These are phyloP conservation scores for Nicotiana paniculata DNA, from an alignment of 257 asterid species.

Conservation along the genomic window DNA sequence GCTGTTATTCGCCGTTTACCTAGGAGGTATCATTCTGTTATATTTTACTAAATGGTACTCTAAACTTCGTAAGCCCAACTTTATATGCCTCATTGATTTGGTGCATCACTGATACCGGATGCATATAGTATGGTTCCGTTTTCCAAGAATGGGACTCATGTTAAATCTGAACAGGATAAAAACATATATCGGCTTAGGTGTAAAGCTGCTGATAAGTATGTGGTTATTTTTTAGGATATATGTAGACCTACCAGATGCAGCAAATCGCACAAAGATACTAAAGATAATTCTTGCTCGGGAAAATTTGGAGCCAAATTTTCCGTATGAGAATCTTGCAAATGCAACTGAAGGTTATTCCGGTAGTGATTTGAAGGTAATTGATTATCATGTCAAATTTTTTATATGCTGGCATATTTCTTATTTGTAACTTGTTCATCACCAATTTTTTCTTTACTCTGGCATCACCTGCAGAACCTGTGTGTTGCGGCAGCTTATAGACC, in stretches of 20 bases:
- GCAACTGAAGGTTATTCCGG: constrained; percentile 98
- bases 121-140: background rate
- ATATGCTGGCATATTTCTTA: background rate
- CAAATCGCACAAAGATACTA: constrained; percentile 78
- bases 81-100: constrained; percentile 3
- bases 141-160: background rate
- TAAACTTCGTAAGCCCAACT: background rate
- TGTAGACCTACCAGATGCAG: constrained; percentile 94
- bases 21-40: constrained; percentile 50
- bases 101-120: background rate
- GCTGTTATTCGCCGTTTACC: constrained; percentile 99
- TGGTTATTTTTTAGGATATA: constrained; percentile 57
- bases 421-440: background rate
- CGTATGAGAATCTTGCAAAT: constrained; percentile 77
- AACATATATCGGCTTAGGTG: background rate
- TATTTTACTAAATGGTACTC: background rate
- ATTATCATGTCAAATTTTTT: constrained; percentile 5
- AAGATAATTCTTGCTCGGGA: constrained; percentile 75
- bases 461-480: constrained; percentile 72
- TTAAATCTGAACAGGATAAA: background rate
- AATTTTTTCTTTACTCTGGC: constrained; percentile 1
- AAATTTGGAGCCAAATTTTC: constrained; percentile 61
- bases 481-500: constrained; percentile 95
- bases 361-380: constrained; percentile 87
- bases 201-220: constrained; percentile 12